Percentiles rank a stretch among this genome's conserved stretches.
phyloP scores from a whole-genome alignment of 2,329 filamentous ascomycete species.

The Ophiocordyceps unilateralis region DNA sequence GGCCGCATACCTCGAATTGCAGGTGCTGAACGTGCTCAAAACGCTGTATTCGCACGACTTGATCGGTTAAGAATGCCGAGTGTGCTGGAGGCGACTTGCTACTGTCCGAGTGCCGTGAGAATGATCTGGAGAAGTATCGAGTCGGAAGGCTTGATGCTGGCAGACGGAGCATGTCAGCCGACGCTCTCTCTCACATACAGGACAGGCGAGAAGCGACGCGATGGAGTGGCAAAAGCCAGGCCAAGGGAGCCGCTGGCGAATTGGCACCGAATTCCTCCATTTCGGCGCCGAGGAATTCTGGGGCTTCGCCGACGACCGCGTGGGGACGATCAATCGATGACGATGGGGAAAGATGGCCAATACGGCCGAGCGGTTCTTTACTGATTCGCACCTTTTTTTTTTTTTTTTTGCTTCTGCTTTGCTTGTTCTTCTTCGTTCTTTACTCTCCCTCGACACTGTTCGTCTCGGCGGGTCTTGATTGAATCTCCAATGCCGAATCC shows the following conservation, averaged over 20 bases:
- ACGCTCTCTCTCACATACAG: too few species aligned
- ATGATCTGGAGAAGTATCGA: neutral
- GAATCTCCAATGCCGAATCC: conserved; percentile 6
- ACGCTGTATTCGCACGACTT: too few species aligned
- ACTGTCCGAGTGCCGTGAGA: too few species aligned
- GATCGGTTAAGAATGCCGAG: too few species aligned
- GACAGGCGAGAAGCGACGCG: conserved; percentile 10
- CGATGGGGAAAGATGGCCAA: conserved; percentile 7
- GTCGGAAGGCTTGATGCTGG: neutral
- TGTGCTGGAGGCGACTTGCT: too few species aligned
- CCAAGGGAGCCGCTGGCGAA: conserved; percentile 7
- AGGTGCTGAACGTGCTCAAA: too few species aligned
- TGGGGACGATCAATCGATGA: conserved; percentile 5
- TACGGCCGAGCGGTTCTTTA: conserved; percentile 3
- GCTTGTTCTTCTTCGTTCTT: neutral
- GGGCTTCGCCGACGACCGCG: neutral
- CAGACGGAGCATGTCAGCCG: neutral
- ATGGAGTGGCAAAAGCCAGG: too few species aligned
- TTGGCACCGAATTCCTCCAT: conserved; percentile 22
- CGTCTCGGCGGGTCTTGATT: conserved; percentile 10
- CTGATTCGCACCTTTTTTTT: conserved; percentile 7
- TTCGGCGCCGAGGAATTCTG: conserved; percentile 24
- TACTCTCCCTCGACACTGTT: conserved; percentile 3
- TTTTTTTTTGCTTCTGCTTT: too few species aligned
- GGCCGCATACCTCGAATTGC: conserved; percentile 10